Evolutionary conservation across 352 stramenopile species (phyloP), one percentile per base, ranked within the genome.

Genomic region (Aphanomyces astaci): DNA sequence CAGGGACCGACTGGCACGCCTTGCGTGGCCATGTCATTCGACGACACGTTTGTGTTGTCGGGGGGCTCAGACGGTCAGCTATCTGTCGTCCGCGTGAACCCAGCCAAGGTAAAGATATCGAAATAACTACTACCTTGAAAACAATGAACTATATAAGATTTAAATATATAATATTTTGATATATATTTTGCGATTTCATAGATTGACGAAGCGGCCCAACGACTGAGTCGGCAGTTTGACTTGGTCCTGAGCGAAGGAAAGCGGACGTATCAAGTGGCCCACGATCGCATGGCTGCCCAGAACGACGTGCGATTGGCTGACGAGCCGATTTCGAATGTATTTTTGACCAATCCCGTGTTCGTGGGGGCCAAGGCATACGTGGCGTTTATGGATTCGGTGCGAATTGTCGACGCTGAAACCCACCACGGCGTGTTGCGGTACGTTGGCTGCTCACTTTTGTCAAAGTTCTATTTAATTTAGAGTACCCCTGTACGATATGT

Each of bases 1-100:
- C n/a, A 19, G 69, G 64, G 51, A 36, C 51, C 33, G 43, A 62
- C 13, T 70, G 45, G 63, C 10, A 70, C 63, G 13, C 11, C 78
- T 10, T 71, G 74, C 9, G 70, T 86, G 13, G 75, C 77, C n/a
- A 56, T 90, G 36, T 94, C 82, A 15, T 96, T 88, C 33, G 89
- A 97, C 71, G 88, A 96, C 51, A 82, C 79, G 31, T 96, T 88
- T 31, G 70, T 93, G 0, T 30, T 97, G 17, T 77, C 79, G 27
- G 77, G 74, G 3, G 89, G 88, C 13, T 72, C 63, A 22, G 89
- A 97, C 51, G 88, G 89, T 4, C 84, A 90, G 33, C 52, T 97
- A 3, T 89, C 81, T 27, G 76, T 94, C 46, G 78, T 77, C 31
- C 79, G 86, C 11, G 43, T 96, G 1, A 64, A 88, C 53, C 72